Percentiles rank a stretch among this genome's conserved stretches.
These are phyloP conservation scores for Porphyrellus cyaneotinctus DNA, from an alignment of 768 basidiomycete genomes.

Conservation along the genomic window DNA sequence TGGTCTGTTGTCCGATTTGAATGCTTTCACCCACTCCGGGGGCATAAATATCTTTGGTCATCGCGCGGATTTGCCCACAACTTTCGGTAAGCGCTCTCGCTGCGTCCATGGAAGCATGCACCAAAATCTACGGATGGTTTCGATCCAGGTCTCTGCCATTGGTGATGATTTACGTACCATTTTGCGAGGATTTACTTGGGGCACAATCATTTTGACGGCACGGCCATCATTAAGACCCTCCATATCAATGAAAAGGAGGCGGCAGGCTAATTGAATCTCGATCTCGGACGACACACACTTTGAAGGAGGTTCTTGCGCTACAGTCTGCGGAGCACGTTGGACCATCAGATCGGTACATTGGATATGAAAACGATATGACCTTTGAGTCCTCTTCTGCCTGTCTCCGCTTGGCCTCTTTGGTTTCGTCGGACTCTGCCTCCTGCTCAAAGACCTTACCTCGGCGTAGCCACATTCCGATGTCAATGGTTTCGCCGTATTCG, in stretches of 20 bases:
- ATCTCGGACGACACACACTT: constrained; percentile 79
- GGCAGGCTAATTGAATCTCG: constrained; percentile 79
- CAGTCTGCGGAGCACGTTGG: constrained; percentile 47
- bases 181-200: constrained; percentile 94
- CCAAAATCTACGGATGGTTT: constrained; percentile 62
- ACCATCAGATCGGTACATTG: neutral
- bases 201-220: constrained; percentile 93
- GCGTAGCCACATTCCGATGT: constrained; percentile 93
- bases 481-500: constrained; percentile 92
- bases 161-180: constrained; percentile 51
- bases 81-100: constrained; percentile 74
- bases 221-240: constrained; percentile 96
- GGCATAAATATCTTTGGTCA: constrained; percentile 90
- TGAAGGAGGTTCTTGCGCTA: constrained; percentile 79
- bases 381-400: constrained; percentile 75
- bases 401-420: constrained; percentile 63
- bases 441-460: constrained; percentile 90
- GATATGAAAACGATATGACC: constrained; percentile 31
- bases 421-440: constrained; percentile 79
- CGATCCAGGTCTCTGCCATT: neutral
- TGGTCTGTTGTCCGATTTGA: constrained; percentile 93
- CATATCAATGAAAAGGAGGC: constrained; percentile 89
- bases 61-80: constrained; percentile 76
- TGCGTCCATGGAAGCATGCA: constrained; percentile 67
- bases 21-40: constrained; percentile 73